These are phyloP conservation scores for Sporothrix sp. DNA, from an alignment of 2,329 filamentous ascomycete species.

Conservation along the genomic window DNA sequence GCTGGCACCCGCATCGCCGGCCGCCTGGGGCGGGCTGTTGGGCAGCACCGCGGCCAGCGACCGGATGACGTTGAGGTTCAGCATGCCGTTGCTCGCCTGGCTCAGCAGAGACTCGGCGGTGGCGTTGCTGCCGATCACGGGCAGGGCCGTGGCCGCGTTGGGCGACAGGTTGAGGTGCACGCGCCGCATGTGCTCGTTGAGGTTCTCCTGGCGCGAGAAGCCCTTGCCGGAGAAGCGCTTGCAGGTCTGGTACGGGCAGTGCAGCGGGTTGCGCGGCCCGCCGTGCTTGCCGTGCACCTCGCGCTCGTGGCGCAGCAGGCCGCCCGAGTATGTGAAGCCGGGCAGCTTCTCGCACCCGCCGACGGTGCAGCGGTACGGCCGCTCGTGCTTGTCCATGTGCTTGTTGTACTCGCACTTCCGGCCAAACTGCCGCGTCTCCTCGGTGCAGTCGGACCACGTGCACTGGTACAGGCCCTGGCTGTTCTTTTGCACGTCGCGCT, in stretches of 20 bases:
- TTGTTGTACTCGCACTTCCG: conserved; percentile 95
- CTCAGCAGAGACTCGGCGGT: not conserved
- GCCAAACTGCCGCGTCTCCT: conserved; percentile 56
- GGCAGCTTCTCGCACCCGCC: conserved; percentile 83
- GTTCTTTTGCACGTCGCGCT: conserved; percentile 51
- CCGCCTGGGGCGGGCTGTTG: not conserved
- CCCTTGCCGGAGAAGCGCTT: conserved; percentile 82
- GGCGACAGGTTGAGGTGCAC: conserved; percentile 47
- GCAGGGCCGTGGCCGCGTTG: not conserved
- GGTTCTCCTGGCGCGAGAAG: conserved; percentile 87
- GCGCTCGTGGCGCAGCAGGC: conserved; percentile 78
- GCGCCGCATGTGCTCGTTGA: conserved; percentile 84
- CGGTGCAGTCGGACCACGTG: conserved; percentile 57
- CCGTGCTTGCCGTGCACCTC: conserved; percentile 90
- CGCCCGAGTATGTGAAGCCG: conserved; percentile 91
- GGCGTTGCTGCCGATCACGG: not conserved
- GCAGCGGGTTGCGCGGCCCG: conserved; percentile 75
- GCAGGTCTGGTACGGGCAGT: conserved; percentile 79
- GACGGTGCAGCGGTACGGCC: conserved; percentile 77
- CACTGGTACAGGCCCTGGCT: conserved; percentile 69
- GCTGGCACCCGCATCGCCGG: not conserved
- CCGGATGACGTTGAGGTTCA: conserved; percentile 7
- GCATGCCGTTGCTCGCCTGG: not conserved
- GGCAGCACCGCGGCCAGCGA: conserved; percentile 7
- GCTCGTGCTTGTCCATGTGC: conserved; percentile 97